Evolutionary conservation across 2,329 filamentous ascomycete genomes (phyloP).

Genomic region (Aspergillus terreus): DNA sequence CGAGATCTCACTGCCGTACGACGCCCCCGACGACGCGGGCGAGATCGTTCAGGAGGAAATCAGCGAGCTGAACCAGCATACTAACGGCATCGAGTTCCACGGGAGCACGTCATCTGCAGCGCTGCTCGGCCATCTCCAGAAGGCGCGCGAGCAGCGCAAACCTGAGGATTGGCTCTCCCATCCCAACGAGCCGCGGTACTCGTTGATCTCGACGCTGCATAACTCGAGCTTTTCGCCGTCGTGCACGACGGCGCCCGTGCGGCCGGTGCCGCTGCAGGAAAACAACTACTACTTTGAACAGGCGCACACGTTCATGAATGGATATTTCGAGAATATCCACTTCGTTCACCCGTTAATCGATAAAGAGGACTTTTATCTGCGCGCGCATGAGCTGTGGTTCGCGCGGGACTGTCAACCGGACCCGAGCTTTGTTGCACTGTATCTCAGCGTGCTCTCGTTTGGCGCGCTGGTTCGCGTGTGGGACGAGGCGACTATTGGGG

Average conservation of each 20-base stretch:
- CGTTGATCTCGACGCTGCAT: constrained; percentile 45
- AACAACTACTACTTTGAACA: constrained; percentile 43
- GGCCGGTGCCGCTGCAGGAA: constrained; percentile 18
- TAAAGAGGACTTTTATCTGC: constrained; percentile 42
- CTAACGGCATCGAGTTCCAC: constrained; percentile 47
- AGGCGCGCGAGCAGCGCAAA: constrained; percentile 21
- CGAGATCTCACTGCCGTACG: constrained; percentile 10
- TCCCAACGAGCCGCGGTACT: constrained; percentile 25
- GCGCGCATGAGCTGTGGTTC: constrained; percentile 45
- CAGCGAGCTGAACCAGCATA: constrained; percentile 45
- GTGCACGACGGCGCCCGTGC: constrained; percentile 17
- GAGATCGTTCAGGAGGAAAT: constrained; percentile 37
- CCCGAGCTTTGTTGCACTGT: constrained; percentile 46
- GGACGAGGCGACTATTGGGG: constrained; percentile 42
- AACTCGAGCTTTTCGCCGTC: constrained; percentile 43
- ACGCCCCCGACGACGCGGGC: constrained; percentile 19
- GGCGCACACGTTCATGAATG: constrained; percentile 44
- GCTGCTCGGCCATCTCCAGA: constrained; percentile 42
- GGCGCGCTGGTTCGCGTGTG: constrained; percentile 45
- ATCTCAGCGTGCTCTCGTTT: constrained; percentile 46
- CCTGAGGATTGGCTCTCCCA: constrained; percentile 11
- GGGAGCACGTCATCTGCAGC: constrained; percentile 47
- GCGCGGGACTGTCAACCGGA: constrained; percentile 25
- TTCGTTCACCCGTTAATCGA: constrained; percentile 49
- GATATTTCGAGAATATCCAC: constrained; percentile 49